phyloP scores from a whole-genome alignment of 805 yeast genomes.

The Suhomyces tanzawaensis region DNA sequence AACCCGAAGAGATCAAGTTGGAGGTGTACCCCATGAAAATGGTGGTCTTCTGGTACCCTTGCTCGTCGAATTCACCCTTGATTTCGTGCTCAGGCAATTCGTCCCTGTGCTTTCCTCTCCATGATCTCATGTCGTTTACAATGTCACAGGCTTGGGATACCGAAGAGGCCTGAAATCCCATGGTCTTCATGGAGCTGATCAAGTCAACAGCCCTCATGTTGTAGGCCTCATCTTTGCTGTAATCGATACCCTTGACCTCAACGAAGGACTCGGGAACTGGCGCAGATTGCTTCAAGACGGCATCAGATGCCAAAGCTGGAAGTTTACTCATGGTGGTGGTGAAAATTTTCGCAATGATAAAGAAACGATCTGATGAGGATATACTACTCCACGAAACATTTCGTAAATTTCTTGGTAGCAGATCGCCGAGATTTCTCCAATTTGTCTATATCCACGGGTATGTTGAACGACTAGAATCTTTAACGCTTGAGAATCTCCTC shows the following conservation, averaged over 20 bases:
- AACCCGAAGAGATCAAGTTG: constrained; percentile 90
- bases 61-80: constrained; percentile 74
- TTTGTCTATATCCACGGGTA: too few species aligned
- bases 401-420: too few species aligned
- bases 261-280: constrained; percentile 81
- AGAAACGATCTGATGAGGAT: too few species aligned
- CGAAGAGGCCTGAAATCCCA: constrained; percentile 97
- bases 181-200: constrained; percentile 77
- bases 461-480: too few species aligned
- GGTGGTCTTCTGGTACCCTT: constrained; percentile 80
- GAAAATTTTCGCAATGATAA: constrained; percentile 9
- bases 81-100: constrained; percentile 63
- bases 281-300: constrained; percentile 82
- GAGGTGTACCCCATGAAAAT: constrained; percentile 96
- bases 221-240: constrained; percentile 70
- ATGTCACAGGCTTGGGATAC: constrained; percentile 88
- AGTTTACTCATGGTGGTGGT: constrained; percentile 17
- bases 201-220: constrained; percentile 79
- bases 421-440: too few species aligned
- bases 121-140: constrained; percentile 84
- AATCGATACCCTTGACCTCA: constrained; percentile 86
- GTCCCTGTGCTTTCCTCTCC: constrained; percentile 83
- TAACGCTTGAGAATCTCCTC: too few species aligned
- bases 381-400: too few species aligned
- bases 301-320: constrained; percentile 83